These are phyloP conservation scores for Ceratobasidium sp. DNA, from an alignment of 1,284 basidiomycete genomes.

Conservation along the genomic window DNA sequence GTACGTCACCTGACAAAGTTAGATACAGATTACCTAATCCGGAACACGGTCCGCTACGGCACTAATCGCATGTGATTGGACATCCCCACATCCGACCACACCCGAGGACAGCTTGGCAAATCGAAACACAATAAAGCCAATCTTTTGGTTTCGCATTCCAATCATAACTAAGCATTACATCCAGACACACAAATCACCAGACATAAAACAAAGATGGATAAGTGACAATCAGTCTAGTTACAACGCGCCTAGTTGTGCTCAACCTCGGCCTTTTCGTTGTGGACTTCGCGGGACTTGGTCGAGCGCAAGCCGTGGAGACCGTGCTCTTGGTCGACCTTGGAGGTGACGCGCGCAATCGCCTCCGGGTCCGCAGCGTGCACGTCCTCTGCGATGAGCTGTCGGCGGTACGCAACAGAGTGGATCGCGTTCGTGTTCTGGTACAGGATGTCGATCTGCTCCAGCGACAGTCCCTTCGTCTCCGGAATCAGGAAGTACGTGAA, in stretches of 20 bases:
- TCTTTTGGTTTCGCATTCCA: background rate
- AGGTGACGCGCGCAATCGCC: constrained; percentile 13
- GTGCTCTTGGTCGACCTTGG: constrained; percentile 22
- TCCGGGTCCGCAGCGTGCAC: constrained; percentile 18
- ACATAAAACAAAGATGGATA: constrained; percentile 3
- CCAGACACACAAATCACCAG: background rate
- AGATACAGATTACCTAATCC: background rate
- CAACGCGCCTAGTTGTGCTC: background rate
- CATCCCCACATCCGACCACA: background rate
- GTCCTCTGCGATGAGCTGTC: constrained; percentile 14
- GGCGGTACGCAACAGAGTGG: constrained; percentile 56
- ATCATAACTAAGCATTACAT: constrained; percentile 22
- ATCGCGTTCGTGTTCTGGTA: constrained; percentile 62
- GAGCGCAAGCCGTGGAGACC: background rate
- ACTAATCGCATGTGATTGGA: background rate
- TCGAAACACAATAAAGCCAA: background rate
- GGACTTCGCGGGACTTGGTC: constrained; percentile 17
- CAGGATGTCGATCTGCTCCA: constrained; percentile 75
- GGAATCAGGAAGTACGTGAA: constrained; percentile 83
- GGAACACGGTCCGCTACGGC: background rate
- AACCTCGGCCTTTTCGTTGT: constrained; percentile 21
- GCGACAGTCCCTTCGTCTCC: constrained; percentile 69
- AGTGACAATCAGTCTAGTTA: background rate
- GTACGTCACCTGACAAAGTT: constrained; percentile 3
- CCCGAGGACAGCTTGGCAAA: background rate